Base-by-base conservation (phyloP, 805 yeast genomes). In the Jamesozyma hellenica region DNA sequence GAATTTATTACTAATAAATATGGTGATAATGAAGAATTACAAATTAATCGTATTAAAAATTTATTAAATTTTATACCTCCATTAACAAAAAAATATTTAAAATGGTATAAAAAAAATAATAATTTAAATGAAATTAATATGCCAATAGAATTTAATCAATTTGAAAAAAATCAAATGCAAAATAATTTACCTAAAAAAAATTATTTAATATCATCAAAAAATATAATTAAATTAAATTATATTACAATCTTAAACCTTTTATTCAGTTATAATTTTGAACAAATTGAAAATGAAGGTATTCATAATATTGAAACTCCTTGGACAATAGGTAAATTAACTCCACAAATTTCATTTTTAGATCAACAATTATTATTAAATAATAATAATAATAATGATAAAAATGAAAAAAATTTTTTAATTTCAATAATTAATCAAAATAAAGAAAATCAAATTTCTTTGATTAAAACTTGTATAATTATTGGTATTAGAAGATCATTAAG, bases 291-390 rank as follows among this genome's bases (percentile, higher is more conserved):
- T 28, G 76, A 74, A 52, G 79, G 78, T n/a, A 75, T 68, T 14
- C 74, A 76, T 38, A 85, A 76, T 14, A 77, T 83, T 4, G 98
- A 92, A 59, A 82, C 94, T 42, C 85, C 94, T 0, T 92, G 98
- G 98, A 79, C 90, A 0, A 72, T 92, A 4, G 98, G 98, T 1
- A 87, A 82, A 49, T 51, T 92, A 17, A 65, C 78, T 0, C 95
- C 97, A 1, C 92, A 85, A 51, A 60, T 90, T 29, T 58, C 87
- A 7, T 77, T 70, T 47, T 62, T 92, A 26, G 97, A 87, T 56
- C 63, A 74, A 13, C 75, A 71, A 47, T 47, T 82, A 21, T 55
- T 71, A 1, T 46, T 63, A 15, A 58, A 46, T 15, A 58, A 51
- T 7, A 40, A 42, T 8, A 25, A 31, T 9, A 18, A 17, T 16